Percentiles rank a stretch among this genome's conserved stretches.
Conservation (phyloP, 2,329 filamentous ascomycete species). For the Diplodia mutila region DNA sequence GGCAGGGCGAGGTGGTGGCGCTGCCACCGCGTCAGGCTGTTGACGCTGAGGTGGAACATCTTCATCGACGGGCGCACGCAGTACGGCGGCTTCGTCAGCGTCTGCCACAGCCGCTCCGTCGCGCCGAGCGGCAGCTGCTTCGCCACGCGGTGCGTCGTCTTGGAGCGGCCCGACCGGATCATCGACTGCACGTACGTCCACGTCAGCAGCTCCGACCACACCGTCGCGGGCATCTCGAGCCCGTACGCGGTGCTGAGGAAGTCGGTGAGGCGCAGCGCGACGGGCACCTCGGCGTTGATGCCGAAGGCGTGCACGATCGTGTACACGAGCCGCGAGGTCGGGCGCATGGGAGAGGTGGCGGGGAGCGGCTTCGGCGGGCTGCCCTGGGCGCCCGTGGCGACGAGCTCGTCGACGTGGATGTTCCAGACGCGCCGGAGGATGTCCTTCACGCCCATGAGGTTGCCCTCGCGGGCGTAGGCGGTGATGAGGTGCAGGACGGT, state of each 20-base stretch:
- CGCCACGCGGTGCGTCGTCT: slow-evolving; percentile 35
- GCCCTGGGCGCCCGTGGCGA: slow-evolving; percentile 32
- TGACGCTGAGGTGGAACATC: slow-evolving; percentile 53
- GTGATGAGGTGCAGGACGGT: slow-evolving; percentile 59
- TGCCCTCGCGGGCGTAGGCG: slow-evolving; percentile 57
- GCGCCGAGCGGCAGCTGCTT: slow-evolving; percentile 47
- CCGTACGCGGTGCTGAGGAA: slow-evolving; percentile 64
- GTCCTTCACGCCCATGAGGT: slow-evolving; percentile 50
- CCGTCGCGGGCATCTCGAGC: slow-evolving; percentile 58
- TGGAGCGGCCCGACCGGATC: slow-evolving; percentile 34
- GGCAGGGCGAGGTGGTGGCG: not conserved
- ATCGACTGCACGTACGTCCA: slow-evolving; percentile 65
- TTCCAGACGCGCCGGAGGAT: slow-evolving; percentile 60
- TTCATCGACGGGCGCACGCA: slow-evolving; percentile 60
- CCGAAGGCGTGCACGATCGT: slow-evolving; percentile 71
- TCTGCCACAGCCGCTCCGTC: slow-evolving; percentile 60
- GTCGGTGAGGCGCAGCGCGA: slow-evolving; percentile 64
- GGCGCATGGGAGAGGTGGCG: slow-evolving; percentile 59
- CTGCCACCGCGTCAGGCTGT: not conserved
- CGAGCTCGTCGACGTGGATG: slow-evolving; percentile 52
- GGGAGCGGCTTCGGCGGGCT: slow-evolving; percentile 47
- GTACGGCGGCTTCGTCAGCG: slow-evolving; percentile 64
- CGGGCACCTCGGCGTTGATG: slow-evolving; percentile 64
- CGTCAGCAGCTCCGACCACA: slow-evolving; percentile 70
- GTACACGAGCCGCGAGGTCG: slow-evolving; percentile 62